A percentile compares a stretch with the other conserved stretches of the same genome.
Conservation (phyloP, 257 asterid genomes). For the Ilex asprella region DNA sequence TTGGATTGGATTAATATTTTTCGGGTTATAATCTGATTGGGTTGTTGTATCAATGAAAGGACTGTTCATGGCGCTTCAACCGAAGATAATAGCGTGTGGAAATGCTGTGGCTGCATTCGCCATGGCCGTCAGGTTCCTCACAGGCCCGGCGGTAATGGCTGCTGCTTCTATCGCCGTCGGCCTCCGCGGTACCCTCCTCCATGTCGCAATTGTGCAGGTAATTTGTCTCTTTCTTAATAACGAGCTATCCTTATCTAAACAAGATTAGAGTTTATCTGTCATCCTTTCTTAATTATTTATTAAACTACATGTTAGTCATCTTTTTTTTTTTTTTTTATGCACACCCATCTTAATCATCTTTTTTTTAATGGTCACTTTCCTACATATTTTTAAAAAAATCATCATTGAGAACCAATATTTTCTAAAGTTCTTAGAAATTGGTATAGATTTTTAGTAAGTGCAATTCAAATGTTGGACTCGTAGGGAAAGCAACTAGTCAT, state of each 20-base stretch:
- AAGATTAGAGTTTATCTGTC: no score
- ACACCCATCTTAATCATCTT: not conserved
- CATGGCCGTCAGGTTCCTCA: slow-evolving; percentile 24
- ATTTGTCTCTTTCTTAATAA: not conserved
- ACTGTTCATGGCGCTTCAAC: slow-evolving; percentile 23
- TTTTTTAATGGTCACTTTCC: no score
- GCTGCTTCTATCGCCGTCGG: slow-evolving; percentile 19
- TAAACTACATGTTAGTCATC: not conserved
- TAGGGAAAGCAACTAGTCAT: no score
- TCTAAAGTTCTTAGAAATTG: no score
- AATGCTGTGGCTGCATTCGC: slow-evolving; percentile 19
- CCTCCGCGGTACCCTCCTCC: slow-evolving; percentile 22
- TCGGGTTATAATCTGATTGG: not conserved
- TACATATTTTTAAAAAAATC: no score
- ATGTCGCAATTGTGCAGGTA: slow-evolving; percentile 24
- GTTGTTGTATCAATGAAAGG: slow-evolving; percentile 5
- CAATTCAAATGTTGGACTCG: no score
- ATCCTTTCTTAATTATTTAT: no score
- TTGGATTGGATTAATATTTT: not conserved
- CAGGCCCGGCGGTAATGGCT: slow-evolving; percentile 26
- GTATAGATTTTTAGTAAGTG: no score
- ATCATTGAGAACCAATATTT: no score
- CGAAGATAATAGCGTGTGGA: slow-evolving; percentile 23
- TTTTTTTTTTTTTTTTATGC: no score
- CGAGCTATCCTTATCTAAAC: not conserved